Evolutionary conservation across 805 yeast genomes (phyloP), one percentile per base, ranked within the genome.

Genomic region (Candida methanosorbosa): DNA sequence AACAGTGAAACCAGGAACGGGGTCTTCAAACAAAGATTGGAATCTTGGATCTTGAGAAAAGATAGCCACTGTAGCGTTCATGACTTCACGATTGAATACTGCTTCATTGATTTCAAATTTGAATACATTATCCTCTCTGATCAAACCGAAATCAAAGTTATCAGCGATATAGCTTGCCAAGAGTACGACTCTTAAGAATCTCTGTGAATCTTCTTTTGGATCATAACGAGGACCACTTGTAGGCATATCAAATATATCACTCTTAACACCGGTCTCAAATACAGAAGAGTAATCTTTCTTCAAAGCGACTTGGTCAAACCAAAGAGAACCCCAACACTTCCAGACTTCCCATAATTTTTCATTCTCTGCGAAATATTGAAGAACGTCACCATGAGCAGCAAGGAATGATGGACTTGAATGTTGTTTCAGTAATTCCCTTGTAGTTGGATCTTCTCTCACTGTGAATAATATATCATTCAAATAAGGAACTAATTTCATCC

Each of bases 321-420:
- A 82, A 28, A 83, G 52, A 0, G 86, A 72, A 2, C 94, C 94
- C 86, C 90, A 81, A 48, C 87, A 77, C 50, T 78, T 78, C 88
- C 88, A 82, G 16, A 78, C 81, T 55, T 83, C 94, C 29, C 82
- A 75, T 33, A 82, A 59, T 29, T 64, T 70, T 50, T 81, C 90
- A 50, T 72, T 68, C 32, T 70, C 63, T 42, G 74, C 67, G 45
- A 75, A 77, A 43, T 68, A 53, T 4, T 64, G 60, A n/a, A 80
- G 42, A 29, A 66, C 54, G 33, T 64, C 60, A 0, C 63, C 58
- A n/a, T 63, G 46, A 27, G 32, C 20, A 5, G 24, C 25, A 14
- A 38, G 40, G 24, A 34, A 31, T 2, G 38, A 27, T 17, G 30
- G 34, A 7, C 34, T 27, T 12, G 32, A 9, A 29, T 40, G 43